Conservation (phyloP, 257 asterid genomes). For the Striga asiatica region DNA sequence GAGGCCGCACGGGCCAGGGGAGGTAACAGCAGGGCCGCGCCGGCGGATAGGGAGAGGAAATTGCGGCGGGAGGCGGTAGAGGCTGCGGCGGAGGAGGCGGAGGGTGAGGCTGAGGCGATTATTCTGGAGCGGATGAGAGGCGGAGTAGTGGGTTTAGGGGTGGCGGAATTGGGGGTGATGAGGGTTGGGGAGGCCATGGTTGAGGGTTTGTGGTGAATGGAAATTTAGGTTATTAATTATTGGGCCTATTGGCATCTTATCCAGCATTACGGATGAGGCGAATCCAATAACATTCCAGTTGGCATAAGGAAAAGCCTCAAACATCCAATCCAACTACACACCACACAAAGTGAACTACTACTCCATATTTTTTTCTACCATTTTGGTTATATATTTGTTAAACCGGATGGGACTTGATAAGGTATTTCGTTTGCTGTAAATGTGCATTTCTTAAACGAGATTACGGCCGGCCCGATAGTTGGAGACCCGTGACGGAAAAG, state of each 20-base stretch:
- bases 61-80: slow-evolving; percentile 34
- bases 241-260: slow-evolving; percentile 81
- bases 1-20: slow-evolving; percentile 44
- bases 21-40: slow-evolving; percentile 18
- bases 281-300: background rate
- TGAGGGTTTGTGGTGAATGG: slow-evolving; percentile 9
- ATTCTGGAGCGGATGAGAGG: slow-evolving; percentile 30
- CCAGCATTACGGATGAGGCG: slow-evolving; percentile 46
- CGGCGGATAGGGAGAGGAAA: slow-evolving; percentile 41
- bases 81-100: background rate
- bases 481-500: no score
- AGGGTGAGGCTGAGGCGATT: slow-evolving; percentile 15
- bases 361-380: no score
- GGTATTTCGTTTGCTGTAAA: no score
- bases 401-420: no score
- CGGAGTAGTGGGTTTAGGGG: slow-evolving; percentile 33
- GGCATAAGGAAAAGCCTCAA: no score
- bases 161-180: slow-evolving; percentile 23
- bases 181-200: slow-evolving; percentile 65
- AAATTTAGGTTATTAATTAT: slow-evolving; percentile 16
- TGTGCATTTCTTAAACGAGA: no score
- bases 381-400: no score
- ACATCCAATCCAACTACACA: no score
- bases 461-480: no score
- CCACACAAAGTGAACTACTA: no score